Evolutionary conservation across 305 asterid genomes (phyloP).

Genomic region (Galium porrigens): DNA sequence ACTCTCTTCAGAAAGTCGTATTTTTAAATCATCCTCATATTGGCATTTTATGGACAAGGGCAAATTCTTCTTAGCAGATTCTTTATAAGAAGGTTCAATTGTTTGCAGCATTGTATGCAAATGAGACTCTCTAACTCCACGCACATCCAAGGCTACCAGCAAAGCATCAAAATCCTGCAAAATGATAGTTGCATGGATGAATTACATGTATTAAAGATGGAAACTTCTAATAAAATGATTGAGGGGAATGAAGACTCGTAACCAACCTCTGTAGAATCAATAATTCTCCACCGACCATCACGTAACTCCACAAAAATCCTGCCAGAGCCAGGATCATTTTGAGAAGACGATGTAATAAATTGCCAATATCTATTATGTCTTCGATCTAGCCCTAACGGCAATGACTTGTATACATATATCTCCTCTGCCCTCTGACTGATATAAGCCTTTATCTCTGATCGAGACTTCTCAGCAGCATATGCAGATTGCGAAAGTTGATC

Average conservation of each 20-base stretch:
- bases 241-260: not conserved
- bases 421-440: conserved; percentile 62
- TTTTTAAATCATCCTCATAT: conserved; percentile 18
- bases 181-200: not conserved
- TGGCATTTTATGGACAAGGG: conserved; percentile 16
- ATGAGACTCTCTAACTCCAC: conserved; percentile 79
- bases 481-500: conserved; percentile 47
- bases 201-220: not conserved
- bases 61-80: conserved; percentile 27
- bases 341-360: conserved; percentile 53
- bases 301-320: conserved; percentile 60
- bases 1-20: conserved; percentile 23
- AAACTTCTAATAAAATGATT: not conserved
- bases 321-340: conserved; percentile 65
- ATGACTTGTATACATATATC: conserved; percentile 57
- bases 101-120: conserved; percentile 62
- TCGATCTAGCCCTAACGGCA: conserved; percentile 84
- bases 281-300: conserved; percentile 56
- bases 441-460: conserved; percentile 52
- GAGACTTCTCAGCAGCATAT: conserved; percentile 56
- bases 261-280: conserved; percentile 61
- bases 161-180: conserved; percentile 63
- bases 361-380: conserved; percentile 79
- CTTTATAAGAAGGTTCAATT: conserved; percentile 54
- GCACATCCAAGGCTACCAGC: conserved; percentile 63